phyloP scores from a whole-genome alignment of 257 asterid species.

The Solanum dulcamara region DNA sequence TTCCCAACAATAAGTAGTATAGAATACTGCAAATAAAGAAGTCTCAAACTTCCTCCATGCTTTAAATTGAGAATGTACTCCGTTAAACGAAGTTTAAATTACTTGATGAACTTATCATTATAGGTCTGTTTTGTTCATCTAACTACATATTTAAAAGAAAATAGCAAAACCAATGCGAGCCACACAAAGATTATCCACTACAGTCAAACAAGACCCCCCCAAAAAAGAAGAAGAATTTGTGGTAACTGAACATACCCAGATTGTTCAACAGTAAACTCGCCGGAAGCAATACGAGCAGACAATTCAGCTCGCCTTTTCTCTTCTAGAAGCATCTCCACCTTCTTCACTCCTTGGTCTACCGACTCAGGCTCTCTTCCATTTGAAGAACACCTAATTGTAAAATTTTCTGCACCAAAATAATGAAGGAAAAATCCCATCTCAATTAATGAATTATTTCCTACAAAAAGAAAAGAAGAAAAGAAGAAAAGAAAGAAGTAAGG shows the following conservation, averaged over 20 bases:
- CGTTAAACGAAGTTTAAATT: no score
- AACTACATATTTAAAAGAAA: no score
- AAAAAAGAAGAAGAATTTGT: not conserved
- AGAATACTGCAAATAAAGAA: no score
- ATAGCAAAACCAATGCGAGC: not conserved
- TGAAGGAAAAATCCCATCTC: no score
- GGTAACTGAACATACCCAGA: slow-evolving; percentile 27
- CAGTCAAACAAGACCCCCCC: not conserved
- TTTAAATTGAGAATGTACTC: no score
- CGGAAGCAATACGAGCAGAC: slow-evolving; percentile 83
- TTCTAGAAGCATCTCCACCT: slow-evolving; percentile 46
- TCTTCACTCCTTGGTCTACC: slow-evolving; percentile 34
- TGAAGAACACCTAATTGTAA: slow-evolving; percentile 39
- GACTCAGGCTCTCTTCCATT: slow-evolving; percentile 30
- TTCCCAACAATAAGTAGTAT: no score
- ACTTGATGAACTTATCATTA: no score
- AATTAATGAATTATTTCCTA: no score
- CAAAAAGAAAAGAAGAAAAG: not conserved
- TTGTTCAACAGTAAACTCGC: slow-evolving; percentile 67
- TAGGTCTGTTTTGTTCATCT: no score
- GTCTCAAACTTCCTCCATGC: no score
- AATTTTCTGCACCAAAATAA: slow-evolving; percentile 39
- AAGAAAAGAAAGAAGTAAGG: no score
- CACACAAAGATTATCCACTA: not conserved
- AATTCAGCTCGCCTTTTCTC: slow-evolving; percentile 71